Base-by-base conservation (phyloP, 352 stramenopile species). In the Globisporangium irregulare region DNA sequence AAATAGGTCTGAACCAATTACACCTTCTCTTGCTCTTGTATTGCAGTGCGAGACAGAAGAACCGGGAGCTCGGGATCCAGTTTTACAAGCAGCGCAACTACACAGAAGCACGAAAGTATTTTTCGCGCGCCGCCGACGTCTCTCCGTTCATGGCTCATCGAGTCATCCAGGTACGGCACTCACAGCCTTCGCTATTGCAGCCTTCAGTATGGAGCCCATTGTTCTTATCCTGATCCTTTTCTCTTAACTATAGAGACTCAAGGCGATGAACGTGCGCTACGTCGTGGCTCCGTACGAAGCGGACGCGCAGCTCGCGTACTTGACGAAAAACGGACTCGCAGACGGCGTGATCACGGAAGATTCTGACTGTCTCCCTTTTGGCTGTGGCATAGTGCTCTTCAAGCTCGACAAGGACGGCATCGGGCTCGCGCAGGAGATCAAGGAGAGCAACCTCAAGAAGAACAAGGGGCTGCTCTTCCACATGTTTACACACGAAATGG, bases 221-320 rank as follows among this genome's bases (percentile, higher is more conserved):
- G 5, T 9, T 29, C 27, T 36, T 3, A 34, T 22, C 29, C 60
- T 36, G 20, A 14, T 6, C 10, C 15, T 5, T 50, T 14, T 63
- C 1, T 25, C 24, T 22, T 29, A 41, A 48, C 27, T 24, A 2
- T 51, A 92, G 85, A 67, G 72, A 14, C 66, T 93, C 10, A 91
- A 90, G 67, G 64, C 69, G 29, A 74, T 68, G 15, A 84, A 81
- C 10, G 85, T 99, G 38, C 50, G 82, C 6, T 99, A 96, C 68
- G 73, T 99, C 5, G 97, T 99, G 4, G 97, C 97, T 9, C 97
- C 97, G 9, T 99, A 99, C 71, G 97, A 99, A 81, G 97, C 97
- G 14, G 97, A 99, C 68, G 96, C 97, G 3, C 97, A 99, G 78
- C 84, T 99, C 62, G 94, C 96, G 3, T 98, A 90, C 70, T 74